Base-by-base conservation (phyloP, 1,284 basidiomycete species). In the Pseudozyma sp. region DNA sequence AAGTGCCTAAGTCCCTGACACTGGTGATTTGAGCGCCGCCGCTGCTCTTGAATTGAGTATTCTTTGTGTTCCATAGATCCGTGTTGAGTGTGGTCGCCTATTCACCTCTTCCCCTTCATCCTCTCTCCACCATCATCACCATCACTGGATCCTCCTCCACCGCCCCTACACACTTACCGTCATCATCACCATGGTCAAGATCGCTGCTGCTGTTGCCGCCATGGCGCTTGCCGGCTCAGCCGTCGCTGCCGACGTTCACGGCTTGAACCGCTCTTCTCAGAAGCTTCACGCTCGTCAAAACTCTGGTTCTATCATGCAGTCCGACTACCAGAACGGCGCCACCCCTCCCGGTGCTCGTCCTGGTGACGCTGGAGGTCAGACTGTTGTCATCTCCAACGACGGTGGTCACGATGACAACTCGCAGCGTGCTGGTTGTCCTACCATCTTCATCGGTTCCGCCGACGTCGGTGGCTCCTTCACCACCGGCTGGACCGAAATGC, bases 371-470 rank as follows among this genome's bases (percentile, higher is more conserved):
- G 59, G 35, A 3, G 79, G 77, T 3, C 81, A 83, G 62, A 70
- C 69, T 18, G 67, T 82, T 31, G 74, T 79, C 35, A 79, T 83
- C 49, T 53, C 54, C 58, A 61, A 50, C 59, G 48, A 66, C 21
- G 73, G 61, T 14, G 81, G 81, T 40, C 65, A 75, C 49, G 79
- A 83, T 47, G 70, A 77, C 59, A 70, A 81, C 57, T 77, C 72
- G 35, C 79, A 80, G 57, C 59, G 70, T 36, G 65, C 70, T 40
- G 68, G 69, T 8, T 81, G 79, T 60, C 49, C 53, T 31, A 81
- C 76, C 59, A 73, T 79, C 61, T 83, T 81, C 48, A 81, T 83
- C 49, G 78, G 80, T 43, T 58, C 58, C 9, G 79, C 81, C 13
- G 76, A 42, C 18, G 81, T 83, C 34, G 70, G 62, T 4, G 81